Percentiles rank a stretch among this genome's conserved stretches.
Conservation (phyloP, 176 grass and related monocot species). For the Urochloa ruziziensis region DNA sequence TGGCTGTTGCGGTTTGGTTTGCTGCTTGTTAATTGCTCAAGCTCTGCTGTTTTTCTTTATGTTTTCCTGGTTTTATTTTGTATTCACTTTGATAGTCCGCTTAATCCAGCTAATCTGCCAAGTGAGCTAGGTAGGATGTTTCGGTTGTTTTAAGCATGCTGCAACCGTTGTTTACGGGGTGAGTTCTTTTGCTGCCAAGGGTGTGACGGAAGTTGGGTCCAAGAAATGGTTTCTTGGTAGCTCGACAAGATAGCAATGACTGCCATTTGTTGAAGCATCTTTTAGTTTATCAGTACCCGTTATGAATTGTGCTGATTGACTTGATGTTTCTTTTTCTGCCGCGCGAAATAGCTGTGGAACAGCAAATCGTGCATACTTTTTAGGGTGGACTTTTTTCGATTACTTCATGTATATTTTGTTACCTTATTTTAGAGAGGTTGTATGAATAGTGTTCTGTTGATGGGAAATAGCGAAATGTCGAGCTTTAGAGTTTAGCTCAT, state of each 20-base stretch:
- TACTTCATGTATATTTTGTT: background rate
- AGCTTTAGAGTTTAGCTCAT: too few relatives aligned
- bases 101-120: background rate
- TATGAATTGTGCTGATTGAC: background rate
- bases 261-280: background rate
- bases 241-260: background rate
- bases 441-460: too few relatives aligned
- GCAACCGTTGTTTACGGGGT: background rate
- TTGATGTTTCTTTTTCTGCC: background rate
- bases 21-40: background rate
- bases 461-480: too few relatives aligned
- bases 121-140: background rate
- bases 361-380: background rate
- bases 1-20: background rate
- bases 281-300: background rate
- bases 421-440: background rate
- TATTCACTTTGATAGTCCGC: background rate
- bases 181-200: background rate
- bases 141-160: background rate
- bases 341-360: background rate
- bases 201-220: background rate
- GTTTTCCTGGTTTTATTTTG: background rate
- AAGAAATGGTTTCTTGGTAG: background rate
- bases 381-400: background rate
- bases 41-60: background rate